These are phyloP conservation scores for Sclerotiophoma versabilis DNA, from an alignment of 2,329 filamentous ascomycete species.

Conservation along the genomic window DNA sequence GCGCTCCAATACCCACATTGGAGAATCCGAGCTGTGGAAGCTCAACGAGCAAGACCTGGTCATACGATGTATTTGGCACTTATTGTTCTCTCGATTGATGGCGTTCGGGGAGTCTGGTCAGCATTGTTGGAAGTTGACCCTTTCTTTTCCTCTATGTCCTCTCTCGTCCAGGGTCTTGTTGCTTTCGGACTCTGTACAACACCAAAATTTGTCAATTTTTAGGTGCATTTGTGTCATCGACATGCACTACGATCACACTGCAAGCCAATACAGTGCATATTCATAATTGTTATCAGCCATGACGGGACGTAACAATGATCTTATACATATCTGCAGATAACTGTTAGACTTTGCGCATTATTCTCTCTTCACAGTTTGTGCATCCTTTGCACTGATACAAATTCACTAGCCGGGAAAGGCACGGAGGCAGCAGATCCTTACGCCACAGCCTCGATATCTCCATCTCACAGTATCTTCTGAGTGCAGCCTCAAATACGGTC, in stretches of 20 bases:
- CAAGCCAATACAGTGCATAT: not conserved
- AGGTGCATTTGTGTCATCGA: not conserved
- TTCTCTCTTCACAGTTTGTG: not conserved
- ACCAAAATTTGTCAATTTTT: not conserved
- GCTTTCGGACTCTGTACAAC: not conserved
- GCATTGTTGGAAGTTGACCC: not conserved
- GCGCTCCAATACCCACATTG: no score
- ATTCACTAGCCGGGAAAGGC: not conserved
- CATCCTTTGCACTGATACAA: not conserved
- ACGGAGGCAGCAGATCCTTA: not conserved
- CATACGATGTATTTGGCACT: no score
- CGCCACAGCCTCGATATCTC: not conserved
- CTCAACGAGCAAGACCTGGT: no score
- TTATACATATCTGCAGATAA: no score
- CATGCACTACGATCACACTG: not conserved
- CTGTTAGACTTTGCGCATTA: no score
- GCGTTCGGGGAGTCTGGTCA: not conserved
- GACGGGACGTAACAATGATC: no score
- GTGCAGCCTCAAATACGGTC: not conserved
- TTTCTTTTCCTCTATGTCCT: not conserved
- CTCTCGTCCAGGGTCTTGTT: no score
- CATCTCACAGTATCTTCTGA: no score
- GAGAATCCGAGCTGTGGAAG: no score
- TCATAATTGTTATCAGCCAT: not conserved
- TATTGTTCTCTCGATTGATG: not conserved